These are phyloP conservation scores for Rhododendron griersonianum DNA, from an alignment of 148 eudicot genomes.

Conservation along the genomic window DNA sequence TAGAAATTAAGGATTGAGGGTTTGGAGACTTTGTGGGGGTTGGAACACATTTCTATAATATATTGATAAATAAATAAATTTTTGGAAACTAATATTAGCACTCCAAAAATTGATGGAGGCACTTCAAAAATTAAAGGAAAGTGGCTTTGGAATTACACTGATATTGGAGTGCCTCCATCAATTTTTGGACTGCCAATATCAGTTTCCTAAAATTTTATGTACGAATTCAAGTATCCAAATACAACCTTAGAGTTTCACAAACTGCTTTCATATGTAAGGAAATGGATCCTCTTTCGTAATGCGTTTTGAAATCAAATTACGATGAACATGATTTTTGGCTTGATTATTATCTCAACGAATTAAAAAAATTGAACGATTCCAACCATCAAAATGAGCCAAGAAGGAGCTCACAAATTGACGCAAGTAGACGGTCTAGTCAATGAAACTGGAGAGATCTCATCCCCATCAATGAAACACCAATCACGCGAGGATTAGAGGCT, in stretches of 20 bases:
- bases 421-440: background rate
- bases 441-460: background rate
- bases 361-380: background rate
- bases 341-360: background rate
- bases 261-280: background rate
- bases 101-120: too few relatives aligned
- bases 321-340: background rate
- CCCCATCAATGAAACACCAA: background rate
- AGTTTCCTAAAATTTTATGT: too few relatives aligned
- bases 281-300: background rate
- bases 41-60: too few relatives aligned
- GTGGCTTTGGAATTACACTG: too few relatives aligned
- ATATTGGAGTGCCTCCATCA: too few relatives aligned
- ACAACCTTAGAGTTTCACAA: background rate
- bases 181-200: too few relatives aligned
- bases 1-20: too few relatives aligned
- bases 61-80: too few relatives aligned
- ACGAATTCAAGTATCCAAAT: background rate
- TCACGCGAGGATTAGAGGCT: background rate
- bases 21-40: too few relatives aligned
- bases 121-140: too few relatives aligned
- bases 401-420: background rate
- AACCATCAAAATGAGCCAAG: background rate
- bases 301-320: background rate
- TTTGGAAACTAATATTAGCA: too few relatives aligned